Conservation (phyloP, 345 rosid species). For the Noccaea caerulescens region DNA sequence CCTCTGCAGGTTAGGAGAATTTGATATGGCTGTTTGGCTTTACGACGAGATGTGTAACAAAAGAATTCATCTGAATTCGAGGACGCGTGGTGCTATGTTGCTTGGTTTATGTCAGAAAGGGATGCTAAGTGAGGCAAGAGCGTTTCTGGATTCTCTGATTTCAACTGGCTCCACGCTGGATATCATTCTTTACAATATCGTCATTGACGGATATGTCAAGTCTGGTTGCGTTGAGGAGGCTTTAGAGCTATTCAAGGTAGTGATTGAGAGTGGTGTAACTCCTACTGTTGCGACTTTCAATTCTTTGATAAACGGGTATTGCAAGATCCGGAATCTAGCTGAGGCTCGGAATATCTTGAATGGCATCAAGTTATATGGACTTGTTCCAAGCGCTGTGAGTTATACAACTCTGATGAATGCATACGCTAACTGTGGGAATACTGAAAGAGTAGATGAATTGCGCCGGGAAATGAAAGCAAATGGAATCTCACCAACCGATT, state of each 20-base stretch:
- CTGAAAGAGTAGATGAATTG: conserved; percentile 47
- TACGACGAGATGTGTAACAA: conserved; percentile 55
- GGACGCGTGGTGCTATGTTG: conserved; percentile 55
- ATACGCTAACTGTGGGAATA: conserved; percentile 57
- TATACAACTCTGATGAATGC: conserved; percentile 82
- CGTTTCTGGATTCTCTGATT: conserved; percentile 55
- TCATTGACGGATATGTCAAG: conserved; percentile 71
- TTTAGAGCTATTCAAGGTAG: conserved; percentile 47
- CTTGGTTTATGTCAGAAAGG: conserved; percentile 60
- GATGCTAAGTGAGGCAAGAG: conserved; percentile 61
- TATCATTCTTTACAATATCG: conserved; percentile 64
- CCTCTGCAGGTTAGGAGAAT: conserved; percentile 72
- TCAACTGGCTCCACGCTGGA: conserved; percentile 44
- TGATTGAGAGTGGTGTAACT: conserved; percentile 51
- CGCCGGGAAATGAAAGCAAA: conserved; percentile 56
- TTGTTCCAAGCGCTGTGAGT: conserved; percentile 61
- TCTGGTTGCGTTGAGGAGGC: conserved; percentile 60
- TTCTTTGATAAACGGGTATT: conserved; percentile 66
- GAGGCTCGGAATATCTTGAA: conserved; percentile 57
- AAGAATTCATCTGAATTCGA: conserved; percentile 55
- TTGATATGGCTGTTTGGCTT: conserved; percentile 57
- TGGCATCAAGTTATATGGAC: conserved; percentile 51
- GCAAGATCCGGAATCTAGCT: conserved; percentile 48
- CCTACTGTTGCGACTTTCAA: conserved; percentile 69
- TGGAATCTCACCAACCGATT: conserved; percentile 50